Conservation (phyloP, 2,329 filamentous ascomycete species). For the Colletotrichum sansevieriae region DNA sequence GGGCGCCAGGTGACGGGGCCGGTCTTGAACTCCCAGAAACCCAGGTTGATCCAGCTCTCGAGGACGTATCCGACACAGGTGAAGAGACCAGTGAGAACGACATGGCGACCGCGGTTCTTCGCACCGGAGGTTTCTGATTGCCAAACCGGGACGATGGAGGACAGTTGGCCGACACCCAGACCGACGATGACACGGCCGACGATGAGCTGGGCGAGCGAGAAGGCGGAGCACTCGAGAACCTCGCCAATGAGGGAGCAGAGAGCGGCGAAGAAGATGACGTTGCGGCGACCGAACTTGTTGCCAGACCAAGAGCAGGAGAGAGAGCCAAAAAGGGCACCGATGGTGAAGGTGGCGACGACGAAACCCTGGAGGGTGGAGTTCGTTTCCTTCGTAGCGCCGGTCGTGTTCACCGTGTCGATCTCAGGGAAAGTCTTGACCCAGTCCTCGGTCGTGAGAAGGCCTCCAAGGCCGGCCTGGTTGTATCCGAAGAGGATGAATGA, state of each 20-base stretch:
- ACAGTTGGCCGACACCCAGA: conserved; percentile 54
- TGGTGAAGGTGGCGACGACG: conserved; percentile 53
- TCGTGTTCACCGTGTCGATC: conserved; percentile 54
- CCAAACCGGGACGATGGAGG: conserved; percentile 57
- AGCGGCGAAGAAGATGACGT: conserved; percentile 50
- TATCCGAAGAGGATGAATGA: conserved; percentile 58
- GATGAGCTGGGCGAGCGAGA: conserved; percentile 56
- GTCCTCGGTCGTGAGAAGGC: conserved; percentile 50
- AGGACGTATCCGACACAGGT: conserved; percentile 48
- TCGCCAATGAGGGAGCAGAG: conserved; percentile 52
- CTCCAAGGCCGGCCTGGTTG: conserved; percentile 56
- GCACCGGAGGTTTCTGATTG: conserved; percentile 55
- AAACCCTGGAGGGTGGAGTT: conserved; percentile 55
- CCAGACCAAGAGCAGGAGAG: conserved; percentile 52
- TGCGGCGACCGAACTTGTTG: conserved; percentile 52
- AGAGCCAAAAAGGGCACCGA: conserved; percentile 53
- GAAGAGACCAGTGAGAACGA: conserved; percentile 50
- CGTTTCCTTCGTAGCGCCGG: conserved; percentile 46
- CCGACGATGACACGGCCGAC: conserved; percentile 58
- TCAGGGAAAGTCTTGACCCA: conserved; percentile 54
- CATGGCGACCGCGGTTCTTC: conserved; percentile 58
- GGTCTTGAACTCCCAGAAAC: conserved; percentile 52
- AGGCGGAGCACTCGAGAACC: conserved; percentile 52
- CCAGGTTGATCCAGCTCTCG: conserved; percentile 60
- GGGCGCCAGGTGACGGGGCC: conserved; percentile 50